Conservation (phyloP, 2,329 filamentous ascomycete species). For the Beauveria scarabaeidicola region DNA sequence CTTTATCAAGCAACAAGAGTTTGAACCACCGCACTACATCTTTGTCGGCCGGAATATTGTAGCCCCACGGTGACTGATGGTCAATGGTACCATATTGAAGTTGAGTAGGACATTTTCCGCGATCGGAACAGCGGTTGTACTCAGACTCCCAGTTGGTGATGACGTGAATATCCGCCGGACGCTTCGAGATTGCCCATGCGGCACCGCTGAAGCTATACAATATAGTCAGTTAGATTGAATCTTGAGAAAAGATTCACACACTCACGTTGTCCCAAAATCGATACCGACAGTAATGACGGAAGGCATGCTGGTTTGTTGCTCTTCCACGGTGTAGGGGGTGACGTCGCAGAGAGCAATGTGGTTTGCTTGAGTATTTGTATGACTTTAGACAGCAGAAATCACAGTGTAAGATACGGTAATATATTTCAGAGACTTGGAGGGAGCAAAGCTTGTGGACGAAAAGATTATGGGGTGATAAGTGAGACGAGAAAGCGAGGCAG, state of each 20-base stretch:
- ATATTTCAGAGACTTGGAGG: too few relatives aligned
- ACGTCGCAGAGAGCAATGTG: too few relatives aligned
- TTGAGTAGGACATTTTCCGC: slow-evolving; percentile 24
- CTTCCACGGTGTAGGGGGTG: too few relatives aligned
- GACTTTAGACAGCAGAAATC: too few relatives aligned
- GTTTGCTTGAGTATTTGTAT: too few relatives aligned
- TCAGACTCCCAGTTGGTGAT: slow-evolving; percentile 24
- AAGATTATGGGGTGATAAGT: too few relatives aligned
- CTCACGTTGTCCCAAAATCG: slow-evolving; percentile 40
- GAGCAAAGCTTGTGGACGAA: too few relatives aligned
- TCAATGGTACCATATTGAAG: slow-evolving; percentile 15
- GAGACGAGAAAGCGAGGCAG: too few relatives aligned
- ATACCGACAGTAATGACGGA: slow-evolving; percentile 29
- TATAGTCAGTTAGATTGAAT: background rate
- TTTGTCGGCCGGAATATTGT: slow-evolving; percentile 17
- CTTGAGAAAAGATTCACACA: background rate
- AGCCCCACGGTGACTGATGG: slow-evolving; percentile 22
- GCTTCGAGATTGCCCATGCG: slow-evolving; percentile 27
- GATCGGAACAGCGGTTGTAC: slow-evolving; percentile 18
- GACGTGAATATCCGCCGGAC: slow-evolving; percentile 20
- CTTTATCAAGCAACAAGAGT: slow-evolving; percentile 26
- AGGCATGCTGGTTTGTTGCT: background rate
- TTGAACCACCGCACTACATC: slow-evolving; percentile 33
- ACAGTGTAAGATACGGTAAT: too few relatives aligned
- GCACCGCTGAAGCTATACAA: slow-evolving; percentile 29